These are phyloP conservation scores for Stereocaulon alpinum DNA, from an alignment of 495 filamentous ascomycete genomes.

Conservation along the genomic window DNA sequence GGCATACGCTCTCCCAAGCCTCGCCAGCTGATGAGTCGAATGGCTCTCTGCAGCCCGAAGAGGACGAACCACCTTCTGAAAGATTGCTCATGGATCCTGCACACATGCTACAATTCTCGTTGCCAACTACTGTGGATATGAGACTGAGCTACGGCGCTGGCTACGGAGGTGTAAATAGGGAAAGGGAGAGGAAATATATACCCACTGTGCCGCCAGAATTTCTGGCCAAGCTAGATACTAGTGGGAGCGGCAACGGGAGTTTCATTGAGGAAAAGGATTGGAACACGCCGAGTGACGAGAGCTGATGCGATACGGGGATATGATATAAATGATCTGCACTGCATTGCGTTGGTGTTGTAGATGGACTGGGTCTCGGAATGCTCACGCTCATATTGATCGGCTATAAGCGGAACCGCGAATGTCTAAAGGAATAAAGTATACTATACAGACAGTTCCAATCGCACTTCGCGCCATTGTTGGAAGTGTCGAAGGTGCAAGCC, in stretches of 20 bases:
- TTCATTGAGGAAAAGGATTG: conserved; percentile 17
- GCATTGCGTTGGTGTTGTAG: conserved; percentile 10
- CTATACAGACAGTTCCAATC: no score
- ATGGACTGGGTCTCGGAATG: not conserved
- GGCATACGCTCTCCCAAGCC: conserved; percentile 12
- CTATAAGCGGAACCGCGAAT: no score
- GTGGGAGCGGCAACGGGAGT: conserved; percentile 20
- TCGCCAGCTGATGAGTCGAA: conserved; percentile 4
- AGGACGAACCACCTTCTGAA: conserved; percentile 30
- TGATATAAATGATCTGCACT: not conserved
- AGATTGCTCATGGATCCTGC: conserved; percentile 77
- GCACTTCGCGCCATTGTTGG: no score
- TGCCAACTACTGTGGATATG: conserved; percentile 97
- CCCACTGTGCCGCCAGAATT: conserved; percentile 92
- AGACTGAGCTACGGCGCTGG: conserved; percentile 88
- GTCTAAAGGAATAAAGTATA: no score
- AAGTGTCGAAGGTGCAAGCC: no score
- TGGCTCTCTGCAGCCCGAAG: conserved; percentile 11
- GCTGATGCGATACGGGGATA: conserved; percentile 1
- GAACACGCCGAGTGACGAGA: conserved; percentile 15
- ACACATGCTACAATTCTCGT: conserved; percentile 83
- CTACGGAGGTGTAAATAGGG: conserved; percentile 82
- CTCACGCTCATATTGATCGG: no score
- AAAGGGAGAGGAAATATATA: conserved; percentile 91
- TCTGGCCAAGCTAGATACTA: conserved; percentile 73